Conservation (phyloP, 2,329 filamentous ascomycete genomes). For the Fusarium cyanostomum region DNA sequence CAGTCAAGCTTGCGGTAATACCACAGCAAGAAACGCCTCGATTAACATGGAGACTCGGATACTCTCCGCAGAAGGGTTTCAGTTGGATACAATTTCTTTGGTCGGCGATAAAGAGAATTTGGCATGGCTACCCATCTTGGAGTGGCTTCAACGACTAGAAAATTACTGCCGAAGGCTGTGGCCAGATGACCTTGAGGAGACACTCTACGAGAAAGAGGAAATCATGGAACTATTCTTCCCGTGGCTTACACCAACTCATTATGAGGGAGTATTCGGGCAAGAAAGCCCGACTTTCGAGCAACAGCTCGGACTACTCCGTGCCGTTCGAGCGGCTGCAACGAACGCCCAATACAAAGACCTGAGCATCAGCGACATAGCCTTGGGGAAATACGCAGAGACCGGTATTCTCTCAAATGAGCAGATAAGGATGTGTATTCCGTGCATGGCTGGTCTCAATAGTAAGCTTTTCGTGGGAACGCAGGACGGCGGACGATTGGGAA, state of each 20-base stretch:
- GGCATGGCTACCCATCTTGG: background rate
- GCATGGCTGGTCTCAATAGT: background rate
- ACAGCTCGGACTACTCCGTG: background rate
- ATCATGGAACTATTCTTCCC: background rate
- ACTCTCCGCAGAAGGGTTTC: background rate
- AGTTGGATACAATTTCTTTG: background rate
- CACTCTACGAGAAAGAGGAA: background rate
- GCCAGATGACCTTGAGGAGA: background rate
- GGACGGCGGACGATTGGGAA: background rate
- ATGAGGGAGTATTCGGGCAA: background rate
- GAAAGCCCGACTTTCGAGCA: background rate
- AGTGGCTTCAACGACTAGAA: background rate
- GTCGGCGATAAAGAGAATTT: background rate
- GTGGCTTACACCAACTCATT: background rate
- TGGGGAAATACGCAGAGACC: background rate
- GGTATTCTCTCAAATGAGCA: background rate
- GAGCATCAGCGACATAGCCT: no score
- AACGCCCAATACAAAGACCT: no score
- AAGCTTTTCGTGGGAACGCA: background rate
- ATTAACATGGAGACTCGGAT: background rate
- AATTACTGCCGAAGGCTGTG: background rate
- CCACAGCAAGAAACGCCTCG: background rate
- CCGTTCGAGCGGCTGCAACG: background rate
- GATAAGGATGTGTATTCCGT: background rate
- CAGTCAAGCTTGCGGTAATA: background rate